Evolutionary conservation across 768 basidiomycete species (phyloP), one percentile per base, ranked within the genome.

Genomic region (Saitozyma podzolica): DNA sequence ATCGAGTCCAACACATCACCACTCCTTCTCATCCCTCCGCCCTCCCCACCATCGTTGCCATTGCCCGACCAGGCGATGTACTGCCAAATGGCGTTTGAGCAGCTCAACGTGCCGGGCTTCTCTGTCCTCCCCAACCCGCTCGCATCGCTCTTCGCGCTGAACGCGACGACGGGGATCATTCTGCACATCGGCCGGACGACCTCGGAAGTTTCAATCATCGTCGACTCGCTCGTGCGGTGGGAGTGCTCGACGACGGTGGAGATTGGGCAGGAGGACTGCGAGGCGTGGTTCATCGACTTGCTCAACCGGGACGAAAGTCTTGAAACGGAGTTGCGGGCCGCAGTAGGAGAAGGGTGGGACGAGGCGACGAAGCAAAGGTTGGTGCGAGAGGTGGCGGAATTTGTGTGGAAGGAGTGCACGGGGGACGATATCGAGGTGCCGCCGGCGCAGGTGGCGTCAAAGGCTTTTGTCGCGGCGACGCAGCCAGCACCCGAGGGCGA

Each of bases 71-170:
- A 74, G 59, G 74, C 70, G 6, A 42, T 59, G 6, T 77, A 76
- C 63, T 71, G 72, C 39, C 76, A 73, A 59, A 17, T 79, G 20
- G 69, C 74, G 0, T 79, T 79, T 62, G 78, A 79, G 61, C 40
- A 47, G 1, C 69, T 79, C 47, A 79, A 79, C 58, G 67, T 68
- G 19, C 72, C 78, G 2, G 68, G 66, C 20, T 65, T 79, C 53
- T 65, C 69, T 29, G 50, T 76, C 17, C 57, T 79, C 11, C 70
- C 74, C 42, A 58, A 66, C 19, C 68, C 74, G 0, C 63, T 76
- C 8, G 78, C 78, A 0, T 56, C 74, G 2, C 59, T 77, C 3
- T 77, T 66, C 59, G 78, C 74, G 1, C 68, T 79, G 6, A 74
- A 74, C 8, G 61, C 69, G 8, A 70, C 73, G 40, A 72, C 65